Percentiles rank a stretch among this genome's conserved stretches.
Conservation (phyloP, 345 rosid genomes). For the Eucalyptus urophylla region DNA sequence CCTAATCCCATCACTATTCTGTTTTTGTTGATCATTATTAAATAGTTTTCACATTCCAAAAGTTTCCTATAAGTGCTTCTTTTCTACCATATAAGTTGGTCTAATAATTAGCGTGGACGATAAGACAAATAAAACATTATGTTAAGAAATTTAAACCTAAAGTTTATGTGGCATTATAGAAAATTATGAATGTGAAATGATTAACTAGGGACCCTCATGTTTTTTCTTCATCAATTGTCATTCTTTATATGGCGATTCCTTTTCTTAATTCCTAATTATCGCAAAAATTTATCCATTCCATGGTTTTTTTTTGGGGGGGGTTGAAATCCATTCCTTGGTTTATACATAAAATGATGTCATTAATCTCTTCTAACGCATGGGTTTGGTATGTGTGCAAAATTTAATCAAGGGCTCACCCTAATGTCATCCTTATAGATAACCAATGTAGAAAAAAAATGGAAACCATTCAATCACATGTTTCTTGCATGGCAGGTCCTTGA, state of each 20-base stretch:
- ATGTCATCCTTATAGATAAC: neutral
- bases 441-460: neutral
- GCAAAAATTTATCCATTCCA: neutral
- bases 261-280: neutral
- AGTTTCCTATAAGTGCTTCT: neutral
- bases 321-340: neutral
- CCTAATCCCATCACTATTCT: neutral
- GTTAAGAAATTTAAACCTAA: neutral
- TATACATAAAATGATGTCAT: neutral
- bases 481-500: neutral
- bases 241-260: neutral
- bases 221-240: neutral
- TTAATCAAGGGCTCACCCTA: neutral
- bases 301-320: no score
- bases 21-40: neutral
- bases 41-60: neutral
- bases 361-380: neutral
- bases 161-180: neutral
- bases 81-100: neutral
- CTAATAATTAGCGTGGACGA: neutral
- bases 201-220: neutral
- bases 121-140: neutral
- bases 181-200: neutral
- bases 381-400: neutral
- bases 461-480: neutral